Evolutionary conservation across 169 alveolate species (phyloP).

Genomic region (Babesia microti): DNA sequence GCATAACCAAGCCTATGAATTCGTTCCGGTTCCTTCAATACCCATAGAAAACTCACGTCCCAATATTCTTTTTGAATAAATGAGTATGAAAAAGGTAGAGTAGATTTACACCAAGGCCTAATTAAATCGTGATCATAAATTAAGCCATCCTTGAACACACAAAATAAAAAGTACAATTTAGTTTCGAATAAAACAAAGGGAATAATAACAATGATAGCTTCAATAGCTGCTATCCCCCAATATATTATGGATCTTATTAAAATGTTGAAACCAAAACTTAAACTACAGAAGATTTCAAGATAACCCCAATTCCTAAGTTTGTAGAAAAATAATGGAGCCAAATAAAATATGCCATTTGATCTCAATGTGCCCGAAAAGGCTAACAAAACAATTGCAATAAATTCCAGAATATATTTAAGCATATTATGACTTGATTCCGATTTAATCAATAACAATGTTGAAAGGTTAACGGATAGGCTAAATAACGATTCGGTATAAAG

Average conservation of each 20-base stretch:
- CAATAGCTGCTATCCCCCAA: background rate
- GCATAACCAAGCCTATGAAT: constrained; percentile 9
- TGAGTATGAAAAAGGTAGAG: constrained; percentile 36
- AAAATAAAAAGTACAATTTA: constrained; percentile 1
- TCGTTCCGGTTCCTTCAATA: constrained; percentile 19
- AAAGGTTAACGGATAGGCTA: constrained; percentile 10
- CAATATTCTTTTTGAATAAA: constrained; percentile 53
- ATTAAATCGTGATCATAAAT: background rate
- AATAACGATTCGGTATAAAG: constrained; percentile 31
- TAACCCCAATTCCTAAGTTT: constrained; percentile 28
- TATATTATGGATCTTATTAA: background rate
- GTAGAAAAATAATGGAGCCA: constrained; percentile 52
- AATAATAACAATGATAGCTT: background rate
- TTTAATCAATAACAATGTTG: constrained; percentile 1
- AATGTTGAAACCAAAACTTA: constrained; percentile 4
- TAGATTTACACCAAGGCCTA: constrained; percentile 55
- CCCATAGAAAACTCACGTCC: constrained; percentile 48
- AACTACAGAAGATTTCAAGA: constrained; percentile 10
- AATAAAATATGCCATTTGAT: constrained; percentile 51
- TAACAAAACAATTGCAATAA: constrained; percentile 13
- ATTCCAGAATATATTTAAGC: constrained; percentile 3
- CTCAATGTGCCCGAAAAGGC: constrained; percentile 23
- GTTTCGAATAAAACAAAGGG: constrained; percentile 2
- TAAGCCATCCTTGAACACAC: background rate
- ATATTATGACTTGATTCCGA: constrained; percentile 16